Conservation (phyloP, 768 basidiomycete genomes). For the Cantharellus anzutake region DNA sequence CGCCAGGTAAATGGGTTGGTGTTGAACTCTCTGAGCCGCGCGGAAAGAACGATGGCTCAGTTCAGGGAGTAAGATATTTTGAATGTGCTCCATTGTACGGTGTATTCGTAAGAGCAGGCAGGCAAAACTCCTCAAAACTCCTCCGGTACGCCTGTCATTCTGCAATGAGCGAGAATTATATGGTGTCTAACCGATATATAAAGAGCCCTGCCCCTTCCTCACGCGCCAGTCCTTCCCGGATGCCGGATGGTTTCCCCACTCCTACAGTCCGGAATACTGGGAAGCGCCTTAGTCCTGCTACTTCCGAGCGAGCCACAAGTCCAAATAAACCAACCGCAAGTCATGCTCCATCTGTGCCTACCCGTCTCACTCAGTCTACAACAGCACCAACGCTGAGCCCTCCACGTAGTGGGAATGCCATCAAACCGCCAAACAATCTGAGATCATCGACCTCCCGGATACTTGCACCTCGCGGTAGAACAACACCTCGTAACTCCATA, state of each 20-base stretch:
- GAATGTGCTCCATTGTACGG: constrained; percentile 56
- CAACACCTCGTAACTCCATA: not conserved
- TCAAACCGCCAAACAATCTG: not conserved
- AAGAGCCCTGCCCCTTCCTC: not conserved
- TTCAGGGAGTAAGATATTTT: constrained; percentile 68
- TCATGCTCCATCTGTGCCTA: not conserved
- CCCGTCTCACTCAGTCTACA: not conserved
- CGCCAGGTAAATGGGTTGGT: constrained; percentile 87
- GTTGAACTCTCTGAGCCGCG: constrained; percentile 65
- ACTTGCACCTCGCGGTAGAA: not conserved
- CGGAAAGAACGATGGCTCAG: constrained; percentile 93
- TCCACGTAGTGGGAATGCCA: not conserved
- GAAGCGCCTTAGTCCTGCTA: not conserved
- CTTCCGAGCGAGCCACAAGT: constrained; percentile 37
- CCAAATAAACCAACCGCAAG: constrained; percentile 17
- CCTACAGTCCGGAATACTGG: too few species aligned
- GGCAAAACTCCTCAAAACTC: constrained; percentile 38
- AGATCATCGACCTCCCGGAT: constrained; percentile 8
- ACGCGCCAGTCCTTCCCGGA: constrained; percentile 5
- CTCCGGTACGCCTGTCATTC: constrained; percentile 12
- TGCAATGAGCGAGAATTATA: not conserved
- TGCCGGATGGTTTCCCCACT: too few species aligned
- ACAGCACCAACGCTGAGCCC: not conserved
- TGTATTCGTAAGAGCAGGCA: constrained; percentile 76
- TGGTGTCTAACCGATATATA: not conserved